These are phyloP conservation scores for Penicillium psychrofluorescens DNA, from an alignment of 495 filamentous ascomycete species.

Conservation along the genomic window DNA sequence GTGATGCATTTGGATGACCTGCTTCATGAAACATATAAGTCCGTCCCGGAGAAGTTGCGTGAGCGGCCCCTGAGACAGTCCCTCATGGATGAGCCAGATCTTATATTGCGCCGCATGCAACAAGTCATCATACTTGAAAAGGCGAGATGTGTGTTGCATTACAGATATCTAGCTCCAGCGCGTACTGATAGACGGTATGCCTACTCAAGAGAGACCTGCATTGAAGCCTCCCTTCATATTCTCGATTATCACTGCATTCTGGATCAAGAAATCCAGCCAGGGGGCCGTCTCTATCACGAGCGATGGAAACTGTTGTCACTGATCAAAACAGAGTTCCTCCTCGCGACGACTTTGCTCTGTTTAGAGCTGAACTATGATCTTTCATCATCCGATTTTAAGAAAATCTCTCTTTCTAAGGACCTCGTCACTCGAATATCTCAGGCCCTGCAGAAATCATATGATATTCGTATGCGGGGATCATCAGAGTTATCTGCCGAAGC, in stretches of 20 bases:
- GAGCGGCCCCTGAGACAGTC: constrained; percentile 29
- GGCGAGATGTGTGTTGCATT: constrained; percentile 35
- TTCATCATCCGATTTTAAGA: neutral
- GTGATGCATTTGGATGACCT: constrained; percentile 31
- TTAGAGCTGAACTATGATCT: constrained; percentile 17
- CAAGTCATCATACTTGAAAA: constrained; percentile 35
- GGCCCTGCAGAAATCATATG: constrained; percentile 53
- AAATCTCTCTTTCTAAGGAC: constrained; percentile 20
- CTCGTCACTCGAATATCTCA: constrained; percentile 57
- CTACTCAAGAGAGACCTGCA: constrained; percentile 28
- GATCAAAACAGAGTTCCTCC: constrained; percentile 27
- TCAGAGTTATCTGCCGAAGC: constrained; percentile 61
- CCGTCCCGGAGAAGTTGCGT: constrained; percentile 20
- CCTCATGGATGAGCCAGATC: constrained; percentile 27
- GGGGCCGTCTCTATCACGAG: constrained; percentile 20
- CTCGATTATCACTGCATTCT: constrained; percentile 13
- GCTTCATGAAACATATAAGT: constrained; percentile 24
- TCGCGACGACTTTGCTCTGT: constrained; percentile 30
- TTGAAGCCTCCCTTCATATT: constrained; percentile 32
- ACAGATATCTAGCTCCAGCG: constrained; percentile 27
- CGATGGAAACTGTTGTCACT: constrained; percentile 27
- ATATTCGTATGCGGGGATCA: constrained; percentile 56
- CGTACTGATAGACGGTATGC: constrained; percentile 21
- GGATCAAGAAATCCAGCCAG: constrained; percentile 21
- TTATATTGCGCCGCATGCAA: constrained; percentile 33